phyloP scores from a whole-genome alignment of 2,329 filamentous ascomycete species.

The Metarhizium anisopliae region DNA sequence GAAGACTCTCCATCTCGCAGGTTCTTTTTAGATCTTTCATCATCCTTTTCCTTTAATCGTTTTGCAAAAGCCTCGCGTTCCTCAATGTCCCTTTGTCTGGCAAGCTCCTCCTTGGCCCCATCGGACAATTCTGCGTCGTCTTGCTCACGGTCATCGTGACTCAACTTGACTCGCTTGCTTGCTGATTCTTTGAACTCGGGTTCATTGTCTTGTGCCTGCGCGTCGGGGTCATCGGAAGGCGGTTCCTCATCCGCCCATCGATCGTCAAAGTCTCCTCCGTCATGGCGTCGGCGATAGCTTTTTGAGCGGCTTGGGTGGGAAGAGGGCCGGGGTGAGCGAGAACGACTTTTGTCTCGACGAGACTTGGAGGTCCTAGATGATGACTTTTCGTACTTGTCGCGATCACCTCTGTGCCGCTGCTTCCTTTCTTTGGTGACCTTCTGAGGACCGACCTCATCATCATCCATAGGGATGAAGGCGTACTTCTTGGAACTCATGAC shows the following conservation, averaged over 20 bases:
- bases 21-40: constrained; percentile 59
- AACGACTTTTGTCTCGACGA: constrained; percentile 22
- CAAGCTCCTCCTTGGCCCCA: constrained; percentile 46
- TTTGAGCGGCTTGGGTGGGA: constrained; percentile 26
- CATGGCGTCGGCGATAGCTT: constrained; percentile 32
- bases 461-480: constrained; percentile 59
- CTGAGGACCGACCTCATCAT: constrained; percentile 48
- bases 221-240: constrained; percentile 29
- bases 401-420: constrained; percentile 7
- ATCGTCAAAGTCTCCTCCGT: constrained; percentile 55
- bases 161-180: constrained; percentile 60
- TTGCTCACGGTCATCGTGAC: constrained; percentile 40
- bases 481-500: constrained; percentile 51
- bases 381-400: constrained; percentile 23
- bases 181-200: constrained; percentile 60
- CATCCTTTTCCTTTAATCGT: constrained; percentile 63
- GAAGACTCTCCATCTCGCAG: constrained; percentile 48
- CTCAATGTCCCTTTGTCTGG: constrained; percentile 56
- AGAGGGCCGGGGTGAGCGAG: constrained; percentile 20
- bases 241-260: constrained; percentile 74
- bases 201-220: constrained; percentile 32
- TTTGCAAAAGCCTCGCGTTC: constrained; percentile 77
- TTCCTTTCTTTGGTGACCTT: constrained; percentile 43
- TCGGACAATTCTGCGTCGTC: constrained; percentile 44
- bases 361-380: constrained; percentile 17